A percentile compares a stretch with the other conserved stretches of the same genome.
Evolutionary conservation across 1,139 yeast species (phyloP).

Genomic region (Casaregolazyma suthepensis): DNA sequence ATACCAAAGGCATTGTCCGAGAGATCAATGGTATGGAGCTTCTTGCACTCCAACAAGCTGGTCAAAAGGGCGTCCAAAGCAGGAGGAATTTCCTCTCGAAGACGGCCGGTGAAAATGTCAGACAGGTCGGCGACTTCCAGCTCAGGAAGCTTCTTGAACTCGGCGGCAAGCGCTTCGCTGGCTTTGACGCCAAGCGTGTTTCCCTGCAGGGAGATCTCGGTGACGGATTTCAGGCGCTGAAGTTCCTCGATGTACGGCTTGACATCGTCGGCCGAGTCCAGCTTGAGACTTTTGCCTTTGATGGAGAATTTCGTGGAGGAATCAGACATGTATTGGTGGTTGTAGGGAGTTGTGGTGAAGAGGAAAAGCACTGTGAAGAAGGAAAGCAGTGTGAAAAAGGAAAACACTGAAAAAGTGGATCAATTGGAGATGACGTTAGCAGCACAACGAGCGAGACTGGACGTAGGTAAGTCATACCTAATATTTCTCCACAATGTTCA

Average conservation of each 20-base stretch:
- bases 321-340: neutral
- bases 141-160: slow-evolving; percentile 39
- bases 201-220: slow-evolving; percentile 75
- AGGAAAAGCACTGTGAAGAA: neutral
- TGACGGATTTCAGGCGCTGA: slow-evolving; percentile 36
- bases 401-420: neutral
- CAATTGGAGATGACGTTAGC: neutral
- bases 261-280: slow-evolving; percentile 68
- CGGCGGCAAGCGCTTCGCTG: slow-evolving; percentile 61
- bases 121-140: slow-evolving; percentile 70
- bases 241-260: slow-evolving; percentile 57
- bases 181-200: slow-evolving; percentile 94
- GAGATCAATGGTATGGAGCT: slow-evolving; percentile 67
- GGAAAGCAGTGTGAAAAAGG: neutral
- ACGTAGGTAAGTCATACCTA: too few species aligned
- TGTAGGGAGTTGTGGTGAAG: neutral
- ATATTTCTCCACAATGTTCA: too few species aligned
- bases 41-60: slow-evolving; percentile 60
- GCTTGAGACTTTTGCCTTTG: slow-evolving; percentile 71
- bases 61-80: slow-evolving; percentile 69
- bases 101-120: slow-evolving; percentile 89
- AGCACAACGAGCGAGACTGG: too few species aligned
- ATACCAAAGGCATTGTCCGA: slow-evolving; percentile 97
- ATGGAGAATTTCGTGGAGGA: slow-evolving; percentile 39
- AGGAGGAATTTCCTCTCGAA: slow-evolving; percentile 89